Evolutionary conservation across 768 basidiomycete species (phyloP).

Genomic region (Gloeophyllum trabeum): DNA sequence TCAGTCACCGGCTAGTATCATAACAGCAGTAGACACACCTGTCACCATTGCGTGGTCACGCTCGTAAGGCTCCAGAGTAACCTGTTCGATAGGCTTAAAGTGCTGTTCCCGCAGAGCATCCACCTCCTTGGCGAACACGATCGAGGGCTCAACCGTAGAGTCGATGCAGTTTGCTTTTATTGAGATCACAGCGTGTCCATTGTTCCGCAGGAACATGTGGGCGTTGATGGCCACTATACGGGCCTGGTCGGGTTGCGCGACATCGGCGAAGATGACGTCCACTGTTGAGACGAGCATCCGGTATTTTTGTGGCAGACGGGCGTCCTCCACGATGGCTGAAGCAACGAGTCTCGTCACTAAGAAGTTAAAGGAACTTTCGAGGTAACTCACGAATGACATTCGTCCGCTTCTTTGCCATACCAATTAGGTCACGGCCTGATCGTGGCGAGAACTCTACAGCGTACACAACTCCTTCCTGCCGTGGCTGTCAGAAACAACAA

Average conservation of each 20-base stretch:
- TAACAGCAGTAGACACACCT: too few species aligned
- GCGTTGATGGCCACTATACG: conserved; percentile 93
- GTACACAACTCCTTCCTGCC: conserved; percentile 89
- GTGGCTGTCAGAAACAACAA: conserved; percentile 6
- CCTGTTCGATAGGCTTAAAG: conserved; percentile 93
- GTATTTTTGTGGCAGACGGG: conserved; percentile 92
- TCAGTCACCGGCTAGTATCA: too few species aligned
- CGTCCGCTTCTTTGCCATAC: conserved; percentile 99
- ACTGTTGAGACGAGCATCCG: conserved; percentile 93
- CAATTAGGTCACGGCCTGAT: conserved; percentile 94
- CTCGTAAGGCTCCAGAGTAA: conserved; percentile 90
- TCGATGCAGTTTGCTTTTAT: conserved; percentile 99
- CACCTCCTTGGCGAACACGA: conserved; percentile 84
- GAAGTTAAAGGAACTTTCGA: too few species aligned
- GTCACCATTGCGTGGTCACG: conserved; percentile 87
- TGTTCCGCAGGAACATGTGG: conserved; percentile 90
- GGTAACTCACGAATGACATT: conserved; percentile 91
- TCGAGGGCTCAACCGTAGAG: conserved; percentile 84
- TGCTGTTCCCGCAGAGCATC: conserved; percentile 63
- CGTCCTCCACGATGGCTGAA: conserved; percentile 92
- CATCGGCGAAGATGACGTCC: conserved; percentile 96
- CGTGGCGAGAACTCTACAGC: conserved; percentile 97
- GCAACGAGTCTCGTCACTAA: background rate
- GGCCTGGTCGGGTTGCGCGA: conserved; percentile 98
- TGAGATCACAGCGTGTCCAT: conserved; percentile 87